Percentiles rank a stretch among this genome's conserved stretches.
Evolutionary conservation across 371 early-diverging fungal genomes (phyloP).

Genomic region (Encephalitozoon intestinalis): DNA sequence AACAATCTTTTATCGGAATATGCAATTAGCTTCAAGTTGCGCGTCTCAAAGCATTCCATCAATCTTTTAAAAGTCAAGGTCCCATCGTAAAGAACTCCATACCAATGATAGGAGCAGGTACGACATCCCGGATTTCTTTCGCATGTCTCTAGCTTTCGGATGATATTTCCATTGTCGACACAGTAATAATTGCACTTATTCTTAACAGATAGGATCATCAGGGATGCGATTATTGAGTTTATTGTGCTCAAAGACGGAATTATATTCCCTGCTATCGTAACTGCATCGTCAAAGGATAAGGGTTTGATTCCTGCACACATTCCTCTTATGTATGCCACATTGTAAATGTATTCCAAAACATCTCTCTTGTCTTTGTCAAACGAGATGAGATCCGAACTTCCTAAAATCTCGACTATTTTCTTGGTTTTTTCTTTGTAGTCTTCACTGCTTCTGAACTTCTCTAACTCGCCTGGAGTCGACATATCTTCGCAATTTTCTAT

Average conservation of each 20-base stretch:
- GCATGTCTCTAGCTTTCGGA: conserved; percentile 11
- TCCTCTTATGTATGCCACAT: conserved; percentile 39
- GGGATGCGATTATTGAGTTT: conserved; percentile 55
- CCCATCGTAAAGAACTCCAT: neutral
- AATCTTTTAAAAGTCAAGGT: neutral
- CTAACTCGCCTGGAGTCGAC: neutral
- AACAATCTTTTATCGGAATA: neutral
- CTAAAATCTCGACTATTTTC: neutral
- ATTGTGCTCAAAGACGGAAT: conserved; percentile 59
- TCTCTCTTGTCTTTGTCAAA: conserved; percentile 20
- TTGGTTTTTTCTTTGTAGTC: neutral
- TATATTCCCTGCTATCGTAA: conserved; percentile 49
- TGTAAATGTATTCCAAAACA: conserved; percentile 34
- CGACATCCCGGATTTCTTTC: conserved; percentile 26
- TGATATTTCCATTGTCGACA: neutral
- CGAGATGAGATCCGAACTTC: neutral
- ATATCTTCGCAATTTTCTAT: neutral
- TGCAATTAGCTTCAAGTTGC: neutral
- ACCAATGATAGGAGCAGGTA: conserved; percentile 18
- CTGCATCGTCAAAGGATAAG: conserved; percentile 18
- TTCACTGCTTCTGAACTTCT: neutral
- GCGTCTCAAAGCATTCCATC: neutral
- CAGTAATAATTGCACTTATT: conserved; percentile 42
- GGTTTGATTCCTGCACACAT: conserved; percentile 33
- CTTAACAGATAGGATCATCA: conserved; percentile 63